Evolutionary conservation across 1,284 basidiomycete genomes (phyloP), one percentile per base, ranked within the genome.

Genomic region (Apiotrichum domesticum): DNA sequence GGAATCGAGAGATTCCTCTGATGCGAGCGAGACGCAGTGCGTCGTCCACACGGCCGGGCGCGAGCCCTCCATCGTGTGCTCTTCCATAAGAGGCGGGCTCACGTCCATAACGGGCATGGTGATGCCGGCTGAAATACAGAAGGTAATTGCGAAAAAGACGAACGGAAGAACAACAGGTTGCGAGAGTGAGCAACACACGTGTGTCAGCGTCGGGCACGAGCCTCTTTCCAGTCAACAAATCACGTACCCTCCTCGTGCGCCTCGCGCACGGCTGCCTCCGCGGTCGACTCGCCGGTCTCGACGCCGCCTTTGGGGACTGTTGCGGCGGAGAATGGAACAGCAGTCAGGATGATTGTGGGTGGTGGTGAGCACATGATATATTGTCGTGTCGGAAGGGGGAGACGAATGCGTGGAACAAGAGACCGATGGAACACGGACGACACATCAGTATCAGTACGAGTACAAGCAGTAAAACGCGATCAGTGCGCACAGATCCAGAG

Each of bases 291-390:
- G 13, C 73, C 73, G 10, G 65, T 35, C 50, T 76, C 74, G 10
- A 74, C 61, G 7, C 74, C 73, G 34, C 74, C 73, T 63, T 75
- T 75, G 7, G 73, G 73, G 40, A 75, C 74, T 76, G 57, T 37
- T 13, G 33, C 13, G 6, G 49, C 14, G 4, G 46, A 8, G 8
- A 8, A 33, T 21, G 29, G 32, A 32, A 11, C 29, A 33, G 32
- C 32, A 46, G 21, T 21, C 21, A 21, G 21, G 21, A 21, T 21
- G 21, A 21, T 21, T 21, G 21, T 21, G 21, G 21, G 21, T 21
- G 21, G 21, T 21, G 21, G 21, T 21, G 21, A 21, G 21, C 21
- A 21, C 21, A 21, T 21, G 21, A 21, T 21, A 21, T 21, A 21
- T 21, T 21, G 21, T 21, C 21, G 21, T 21, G 21, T 21, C 21